phyloP scores from a whole-genome alignment of 1,139 yeast genomes.

The Yamadazyma jaroonii region DNA sequence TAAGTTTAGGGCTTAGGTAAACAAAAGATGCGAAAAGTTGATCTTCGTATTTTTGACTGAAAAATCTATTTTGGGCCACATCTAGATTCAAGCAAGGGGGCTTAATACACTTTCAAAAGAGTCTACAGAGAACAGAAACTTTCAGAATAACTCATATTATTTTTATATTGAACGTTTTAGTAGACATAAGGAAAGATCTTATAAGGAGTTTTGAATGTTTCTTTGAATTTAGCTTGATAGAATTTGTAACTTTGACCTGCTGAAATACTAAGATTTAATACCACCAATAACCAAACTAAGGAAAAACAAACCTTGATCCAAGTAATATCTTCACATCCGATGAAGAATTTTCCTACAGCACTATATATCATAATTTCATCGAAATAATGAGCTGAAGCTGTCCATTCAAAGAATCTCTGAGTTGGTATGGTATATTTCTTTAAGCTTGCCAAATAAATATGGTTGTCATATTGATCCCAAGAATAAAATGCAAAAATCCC shows the following conservation, averaged over 20 bases:
- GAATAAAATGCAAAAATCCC: constrained; percentile 43
- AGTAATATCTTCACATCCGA: constrained; percentile 11
- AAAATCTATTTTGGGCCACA: too few relatives aligned
- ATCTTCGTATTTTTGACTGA: too few relatives aligned
- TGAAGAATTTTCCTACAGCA: constrained; percentile 24
- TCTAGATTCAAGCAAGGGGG: too few relatives aligned
- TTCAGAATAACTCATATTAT: too few relatives aligned
- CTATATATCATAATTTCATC: constrained; percentile 70
- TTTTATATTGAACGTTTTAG: too few relatives aligned
- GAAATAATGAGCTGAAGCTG: constrained; percentile 78
- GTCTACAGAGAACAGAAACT: too few relatives aligned
- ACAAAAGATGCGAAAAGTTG: too few relatives aligned
- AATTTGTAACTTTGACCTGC: constrained; percentile 57
- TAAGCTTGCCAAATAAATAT: constrained; percentile 55
- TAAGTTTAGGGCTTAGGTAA: too few relatives aligned
- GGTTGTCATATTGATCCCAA: constrained; percentile 57
- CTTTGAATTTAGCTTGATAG: constrained; percentile 37
- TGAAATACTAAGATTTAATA: constrained; percentile 57
- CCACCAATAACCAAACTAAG: constrained; percentile 53
- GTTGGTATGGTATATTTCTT: constrained; percentile 68
- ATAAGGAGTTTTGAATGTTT: constrained; percentile 17
- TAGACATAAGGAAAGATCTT: constrained; percentile 14
- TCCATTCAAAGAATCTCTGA: constrained; percentile 45
- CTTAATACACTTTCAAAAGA: too few relatives aligned
- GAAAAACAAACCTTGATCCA: constrained; percentile 18